A percentile compares a stretch with the other conserved stretches of the same genome.
phyloP scores from a whole-genome alignment of 1,284 basidiomycete species.

The Cutaneotrichosporon sp. region DNA sequence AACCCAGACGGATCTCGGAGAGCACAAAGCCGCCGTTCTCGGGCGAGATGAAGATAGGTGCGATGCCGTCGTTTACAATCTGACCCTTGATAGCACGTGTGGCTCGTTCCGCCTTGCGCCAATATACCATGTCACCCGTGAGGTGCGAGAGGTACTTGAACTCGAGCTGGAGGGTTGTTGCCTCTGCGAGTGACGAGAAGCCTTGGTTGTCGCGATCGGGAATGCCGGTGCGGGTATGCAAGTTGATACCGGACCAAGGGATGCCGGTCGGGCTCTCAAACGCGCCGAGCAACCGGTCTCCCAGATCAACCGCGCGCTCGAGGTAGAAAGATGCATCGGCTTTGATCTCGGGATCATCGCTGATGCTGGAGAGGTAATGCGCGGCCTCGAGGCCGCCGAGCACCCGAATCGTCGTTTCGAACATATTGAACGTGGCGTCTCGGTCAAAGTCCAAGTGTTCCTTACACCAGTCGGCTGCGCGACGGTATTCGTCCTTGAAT shows the following conservation, averaged over 20 bases:
- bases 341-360: slow-evolving; percentile 50
- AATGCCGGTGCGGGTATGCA: slow-evolving; percentile 65
- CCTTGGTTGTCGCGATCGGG: slow-evolving; percentile 65
- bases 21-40: slow-evolving; percentile 67
- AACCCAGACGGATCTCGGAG: slow-evolving; percentile 82
- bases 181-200: slow-evolving; percentile 78
- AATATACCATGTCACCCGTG: slow-evolving; percentile 73
- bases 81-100: slow-evolving; percentile 55
- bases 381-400: slow-evolving; percentile 81
- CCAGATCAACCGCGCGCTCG: slow-evolving; percentile 73
- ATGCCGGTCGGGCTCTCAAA: slow-evolving; percentile 81
- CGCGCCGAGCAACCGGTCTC: slow-evolving; percentile 75
- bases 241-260: slow-evolving; percentile 75
- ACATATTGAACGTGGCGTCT: slow-evolving; percentile 80
- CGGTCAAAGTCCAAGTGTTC: slow-evolving; percentile 71
- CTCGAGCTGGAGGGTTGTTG: slow-evolving; percentile 79
- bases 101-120: slow-evolving; percentile 76
- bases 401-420: slow-evolving; percentile 84
- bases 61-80: slow-evolving; percentile 68
- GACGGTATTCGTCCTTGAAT: slow-evolving; percentile 70
- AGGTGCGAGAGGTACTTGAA: slow-evolving; percentile 83
- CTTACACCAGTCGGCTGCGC: slow-evolving; percentile 76
- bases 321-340: slow-evolving; percentile 68
- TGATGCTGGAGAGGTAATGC: slow-evolving; percentile 61
- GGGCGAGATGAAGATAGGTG: slow-evolving; percentile 78